Evolutionary conservation across 2,329 filamentous ascomycete genomes (phyloP).

Genomic region (Pestalotiopsis fici): DNA sequence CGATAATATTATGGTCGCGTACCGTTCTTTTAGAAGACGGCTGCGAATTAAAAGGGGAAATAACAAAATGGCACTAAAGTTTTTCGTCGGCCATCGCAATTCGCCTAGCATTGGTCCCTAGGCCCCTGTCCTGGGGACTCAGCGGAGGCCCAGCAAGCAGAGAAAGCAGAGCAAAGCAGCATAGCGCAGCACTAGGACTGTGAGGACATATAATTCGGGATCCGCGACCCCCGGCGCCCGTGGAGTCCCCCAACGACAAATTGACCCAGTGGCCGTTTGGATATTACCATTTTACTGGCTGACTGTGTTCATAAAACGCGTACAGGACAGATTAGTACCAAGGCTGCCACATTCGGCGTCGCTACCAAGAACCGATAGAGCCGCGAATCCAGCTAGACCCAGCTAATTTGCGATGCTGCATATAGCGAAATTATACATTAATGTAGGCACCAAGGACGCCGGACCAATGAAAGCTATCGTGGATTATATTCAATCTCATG

Average conservation of each 20-base stretch:
- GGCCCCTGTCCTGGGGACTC: neutral
- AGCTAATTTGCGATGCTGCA: slow-evolving; percentile 7
- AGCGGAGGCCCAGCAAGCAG: neutral
- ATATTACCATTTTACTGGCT: neutral
- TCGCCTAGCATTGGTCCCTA: neutral
- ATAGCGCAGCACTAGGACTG: neutral
- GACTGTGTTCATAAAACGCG: neutral
- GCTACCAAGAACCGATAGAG: neutral
- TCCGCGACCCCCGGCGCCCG: neutral
- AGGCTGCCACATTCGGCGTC: neutral
- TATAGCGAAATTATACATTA: neutral
- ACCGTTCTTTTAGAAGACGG: neutral
- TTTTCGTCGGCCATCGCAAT: neutral
- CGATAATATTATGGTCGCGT: neutral
- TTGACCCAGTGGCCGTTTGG: neutral
- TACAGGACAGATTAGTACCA: neutral
- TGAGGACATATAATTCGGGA: neutral
- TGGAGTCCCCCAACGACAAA: neutral
- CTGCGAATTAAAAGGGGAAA: neutral
- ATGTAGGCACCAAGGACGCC: neutral
- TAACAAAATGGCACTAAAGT: neutral
- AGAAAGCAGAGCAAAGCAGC: neutral
- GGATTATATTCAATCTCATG: neutral
- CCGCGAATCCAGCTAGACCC: neutral
- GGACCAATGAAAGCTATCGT: neutral